Base-by-base conservation (phyloP, 164 flowering plant genomes). In the Aristolochia californica region DNA sequence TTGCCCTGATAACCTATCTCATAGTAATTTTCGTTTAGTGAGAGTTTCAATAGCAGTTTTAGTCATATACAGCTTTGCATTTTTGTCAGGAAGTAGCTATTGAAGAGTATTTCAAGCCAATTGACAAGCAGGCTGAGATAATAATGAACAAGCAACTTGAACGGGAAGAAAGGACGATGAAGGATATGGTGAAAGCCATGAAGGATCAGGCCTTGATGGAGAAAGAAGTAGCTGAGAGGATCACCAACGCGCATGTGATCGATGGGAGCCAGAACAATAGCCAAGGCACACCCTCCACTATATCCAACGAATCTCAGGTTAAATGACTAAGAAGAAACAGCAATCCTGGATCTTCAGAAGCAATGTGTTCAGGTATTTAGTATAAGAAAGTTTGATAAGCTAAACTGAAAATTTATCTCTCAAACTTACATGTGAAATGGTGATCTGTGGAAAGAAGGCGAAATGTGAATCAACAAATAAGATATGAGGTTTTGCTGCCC, bases 21-120 rank as follows among this genome's bases (percentile, higher is more conserved):
- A 9, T 15, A 18, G 12, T 49, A 20, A 20, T 21, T 1, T 22
- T 48, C 12, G 4, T 0, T 20, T 18, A 14, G 12, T 48, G 8
- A n/a, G n/a, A n/a, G n/a, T n/a, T n/a, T n/a, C n/a, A n/a, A n/a
- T n/a, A n/a, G n/a, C n/a, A n/a, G n/a, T n/a, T n/a, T n/a, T n/a
- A 15, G 12, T 10, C 7, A 5, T 18, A 12, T 12, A 49, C 23
- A 18, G 13, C 13, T 4, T 49, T 16, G 25, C 21, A 27, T 47
- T 26, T 4, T 45, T 13, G 64, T 58, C 78, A 88, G 96, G 97
- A 88, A 64, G 68, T 78, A 61, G 85, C 85, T 43, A 81, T 88
- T 63, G 77, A 81, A 45, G 82, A 84, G 11, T 76, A 82, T 65
- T 88, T 88, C 73, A 83, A 81, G 68, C 91, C 94, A 23, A 55